Conservation (phyloP, 2,329 filamentous ascomycete species). For the Hypoxylon sp. region DNA sequence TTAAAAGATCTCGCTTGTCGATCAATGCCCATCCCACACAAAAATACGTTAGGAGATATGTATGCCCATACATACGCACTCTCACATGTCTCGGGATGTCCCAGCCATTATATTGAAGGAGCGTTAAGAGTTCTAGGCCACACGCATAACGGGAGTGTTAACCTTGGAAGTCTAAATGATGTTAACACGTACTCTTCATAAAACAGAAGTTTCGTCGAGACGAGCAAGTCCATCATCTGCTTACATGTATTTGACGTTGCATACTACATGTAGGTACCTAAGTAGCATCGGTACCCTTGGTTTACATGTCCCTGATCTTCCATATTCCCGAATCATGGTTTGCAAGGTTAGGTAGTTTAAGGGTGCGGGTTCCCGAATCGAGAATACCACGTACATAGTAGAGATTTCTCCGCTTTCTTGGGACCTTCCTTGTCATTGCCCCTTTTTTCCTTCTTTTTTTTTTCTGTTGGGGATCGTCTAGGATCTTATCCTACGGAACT, state of each 20-base stretch:
- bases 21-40: conserved; percentile 17
- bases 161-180: not conserved
- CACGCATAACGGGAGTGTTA: not conserved
- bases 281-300: not conserved
- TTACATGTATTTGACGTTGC: no score
- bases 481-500: conserved; percentile 41
- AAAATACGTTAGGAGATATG: not conserved
- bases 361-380: conserved; percentile 29
- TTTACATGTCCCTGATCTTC: conserved; percentile 35
- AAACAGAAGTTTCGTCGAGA: conserved; percentile 3
- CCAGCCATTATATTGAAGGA: not conserved
- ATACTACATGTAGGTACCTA: conserved; percentile 4
- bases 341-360: conserved; percentile 22
- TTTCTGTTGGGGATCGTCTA: conserved; percentile 43
- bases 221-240: no score
- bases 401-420: conserved; percentile 30
- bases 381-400: conserved; percentile 15
- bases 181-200: not conserved
- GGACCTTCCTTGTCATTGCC: not conserved
- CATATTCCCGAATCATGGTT: conserved; percentile 35
- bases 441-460: conserved; percentile 22
- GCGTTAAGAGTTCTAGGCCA: not conserved
- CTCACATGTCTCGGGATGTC: not conserved
- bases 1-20: conserved; percentile 17
- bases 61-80: not conserved